Evolutionary conservation across 768 basidiomycete species (phyloP), one percentile per base, ranked within the genome.

Genomic region (Hericium rajendrae): DNA sequence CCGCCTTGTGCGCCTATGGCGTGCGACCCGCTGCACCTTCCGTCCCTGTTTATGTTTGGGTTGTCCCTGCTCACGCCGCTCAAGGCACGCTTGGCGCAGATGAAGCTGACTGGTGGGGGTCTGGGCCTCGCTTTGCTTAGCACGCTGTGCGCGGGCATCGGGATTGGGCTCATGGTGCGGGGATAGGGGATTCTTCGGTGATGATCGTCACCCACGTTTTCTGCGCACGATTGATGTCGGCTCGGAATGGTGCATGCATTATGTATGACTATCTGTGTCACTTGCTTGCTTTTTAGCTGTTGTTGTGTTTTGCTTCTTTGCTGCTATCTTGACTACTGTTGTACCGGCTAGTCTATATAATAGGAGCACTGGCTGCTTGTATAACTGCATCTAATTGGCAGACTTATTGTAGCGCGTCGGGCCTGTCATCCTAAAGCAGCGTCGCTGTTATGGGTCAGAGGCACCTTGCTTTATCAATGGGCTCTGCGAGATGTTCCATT

Each of bases 11-110:
- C 61, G 5, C 54, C 65, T n/a, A 66, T 68, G 18, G 56, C 71
- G 16, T 77, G 84, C 58, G 86, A 88, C 60, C 86, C 86, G 1
- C 68, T 88, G 15, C 84, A 87, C 65, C 65, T 87, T 38, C 83
- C 85, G 1, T 85, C 84, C 5, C 68, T 88, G 32, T 13, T 88
- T 6, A 64, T 80, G 50, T 78, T 85, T 63, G 82, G 85, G 1
- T 57, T 85, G 26, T 86, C 85, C 9, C 73, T 87, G 24, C 60
- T 87, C 9, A 75, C 72, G 0, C 84, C 84, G 2, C 60, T 74
- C 38, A 70, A 66, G 52, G 58, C 62, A 18, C 64, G 64, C 15
- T 52, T 77, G 2, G 59, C 54, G 22, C 67, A 62, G 56, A 59
- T 38, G 61, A 60, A n/a, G 54, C 56, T 54, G 64, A 65, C 63